A percentile compares a stretch with the other conserved stretches of the same genome.
Evolutionary conservation across 2,329 filamentous ascomycete genomes (phyloP).

Genomic region (Colletotrichum coccodes): DNA sequence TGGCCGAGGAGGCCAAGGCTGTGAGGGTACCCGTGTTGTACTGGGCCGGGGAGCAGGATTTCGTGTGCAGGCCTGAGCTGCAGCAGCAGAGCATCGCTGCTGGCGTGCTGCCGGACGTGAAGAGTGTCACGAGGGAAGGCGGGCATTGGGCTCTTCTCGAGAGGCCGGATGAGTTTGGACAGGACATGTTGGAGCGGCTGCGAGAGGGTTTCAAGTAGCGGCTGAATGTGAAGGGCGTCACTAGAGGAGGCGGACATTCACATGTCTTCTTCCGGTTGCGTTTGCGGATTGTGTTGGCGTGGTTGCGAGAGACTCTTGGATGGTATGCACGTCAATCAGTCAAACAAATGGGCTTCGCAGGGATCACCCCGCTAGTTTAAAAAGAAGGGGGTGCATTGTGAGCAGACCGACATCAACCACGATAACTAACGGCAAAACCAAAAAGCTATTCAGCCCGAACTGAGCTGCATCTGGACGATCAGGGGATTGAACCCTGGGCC

Average conservation of each 20-base stretch:
- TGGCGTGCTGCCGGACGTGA: constrained; percentile 38
- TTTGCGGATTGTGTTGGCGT: background rate
- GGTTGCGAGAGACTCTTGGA: background rate
- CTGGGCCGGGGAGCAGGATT: constrained; percentile 39
- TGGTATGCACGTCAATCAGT: background rate
- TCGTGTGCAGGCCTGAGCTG: constrained; percentile 37
- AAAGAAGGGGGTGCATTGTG: too few relatives aligned
- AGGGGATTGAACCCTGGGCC: constrained; percentile 32
- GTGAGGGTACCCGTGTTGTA: constrained; percentile 40
- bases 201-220: constrained; percentile 12
- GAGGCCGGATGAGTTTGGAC: constrained; percentile 39
- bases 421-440: too few relatives aligned
- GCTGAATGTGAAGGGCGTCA: too few relatives aligned
- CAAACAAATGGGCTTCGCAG: background rate
- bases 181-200: constrained; percentile 36
- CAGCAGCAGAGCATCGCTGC: constrained; percentile 34
- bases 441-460: background rate
- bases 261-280: too few relatives aligned
- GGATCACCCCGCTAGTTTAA: too few relatives aligned
- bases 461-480: background rate
- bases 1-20: constrained; percentile 32
- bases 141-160: constrained; percentile 45
- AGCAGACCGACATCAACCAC: too few relatives aligned
- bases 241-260: background rate
- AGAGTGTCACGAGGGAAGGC: constrained; percentile 37